Evolutionary conservation across 2,329 filamentous ascomycete genomes (phyloP), one percentile per base, ranked within the genome.

Genomic region (Penicillium sp.): DNA sequence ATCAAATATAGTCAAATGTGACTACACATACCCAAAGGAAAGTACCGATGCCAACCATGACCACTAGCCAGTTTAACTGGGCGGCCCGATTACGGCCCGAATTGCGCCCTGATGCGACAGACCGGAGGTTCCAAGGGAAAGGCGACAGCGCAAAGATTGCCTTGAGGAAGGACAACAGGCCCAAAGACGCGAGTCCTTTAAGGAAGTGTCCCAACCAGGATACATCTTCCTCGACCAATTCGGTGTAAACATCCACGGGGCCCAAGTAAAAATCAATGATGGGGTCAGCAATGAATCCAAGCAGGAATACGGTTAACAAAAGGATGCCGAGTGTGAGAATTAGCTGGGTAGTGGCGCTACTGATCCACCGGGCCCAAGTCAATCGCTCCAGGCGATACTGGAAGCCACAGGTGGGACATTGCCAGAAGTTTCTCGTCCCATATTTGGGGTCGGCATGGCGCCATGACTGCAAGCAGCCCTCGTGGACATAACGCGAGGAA

Each of bases 241-340:
- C 64, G 8, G 70, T 61, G 27, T 86, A 77, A 40, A 88, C 85
- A 50, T 86, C 85, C 55, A 86, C 76, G 0, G 92, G 92, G 69
- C 96, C 91, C 53, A 93, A 77, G 79, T 93, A 96, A 29, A 96
- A 78, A 66, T 92, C 90, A 72, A 97, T 88, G 59, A 97, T 91
- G 1, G 92, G 92, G 74, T 97, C 92, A 58, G 92, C 93, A 63
- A 97, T 77, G 68, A 97, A 97, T 41, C 94, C 94, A 55, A 97
- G 84, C 0, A 90, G 39, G 69, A 96, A 97, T 27, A 96, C 82
- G 50, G 87, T 82, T 43, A 87, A 60, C 36, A 91, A 56, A 62
- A 97, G 83, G 61, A 96, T 88, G 21, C 81, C 49, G 2, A 90
- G 64, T 0, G 93, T 97, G 65, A 97, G 78, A 1, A 76, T 70